These are phyloP conservation scores for Shiraia bambusicola DNA, from an alignment of 2,329 filamentous ascomycete genomes.

Conservation along the genomic window DNA sequence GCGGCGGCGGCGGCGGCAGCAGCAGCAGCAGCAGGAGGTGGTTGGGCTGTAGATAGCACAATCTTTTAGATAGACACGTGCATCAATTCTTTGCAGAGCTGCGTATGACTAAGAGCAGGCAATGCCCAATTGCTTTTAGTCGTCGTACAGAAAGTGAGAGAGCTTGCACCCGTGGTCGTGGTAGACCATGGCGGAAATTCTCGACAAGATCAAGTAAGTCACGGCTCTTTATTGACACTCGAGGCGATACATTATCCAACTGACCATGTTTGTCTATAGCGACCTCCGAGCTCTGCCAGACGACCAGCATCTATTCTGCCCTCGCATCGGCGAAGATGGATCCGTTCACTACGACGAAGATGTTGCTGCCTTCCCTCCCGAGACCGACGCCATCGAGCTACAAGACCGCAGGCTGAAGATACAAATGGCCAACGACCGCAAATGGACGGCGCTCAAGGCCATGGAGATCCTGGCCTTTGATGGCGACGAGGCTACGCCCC, in stretches of 20 bases:
- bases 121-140: constrained; percentile 15
- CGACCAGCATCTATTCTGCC: constrained; percentile 53
- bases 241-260: constrained; percentile 28
- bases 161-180: constrained; percentile 3
- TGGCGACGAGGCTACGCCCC: constrained; percentile 48
- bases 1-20: no score
- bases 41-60: constrained; percentile 9
- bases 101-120: constrained; percentile 6
- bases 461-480: constrained; percentile 52
- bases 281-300: constrained; percentile 42
- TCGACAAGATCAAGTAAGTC: constrained; percentile 40
- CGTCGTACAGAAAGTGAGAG: constrained; percentile 4
- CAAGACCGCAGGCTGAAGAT: constrained; percentile 37
- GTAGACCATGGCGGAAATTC: constrained; percentile 36
- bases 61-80: constrained; percentile 11
- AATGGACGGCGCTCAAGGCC: constrained; percentile 45
- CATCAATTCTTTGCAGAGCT: constrained; percentile 1
- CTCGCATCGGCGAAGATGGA: constrained; percentile 42
- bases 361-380: constrained; percentile 28
- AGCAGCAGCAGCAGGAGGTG: constrained; percentile 1
- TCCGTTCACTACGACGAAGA: constrained; percentile 51
- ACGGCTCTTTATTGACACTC: not conserved
- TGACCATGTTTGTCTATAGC: constrained; percentile 20
- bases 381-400: constrained; percentile 32
- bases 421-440: constrained; percentile 43